Conservation (phyloP, 306 rosid genomes). For the Fragaria iinumae region DNA sequence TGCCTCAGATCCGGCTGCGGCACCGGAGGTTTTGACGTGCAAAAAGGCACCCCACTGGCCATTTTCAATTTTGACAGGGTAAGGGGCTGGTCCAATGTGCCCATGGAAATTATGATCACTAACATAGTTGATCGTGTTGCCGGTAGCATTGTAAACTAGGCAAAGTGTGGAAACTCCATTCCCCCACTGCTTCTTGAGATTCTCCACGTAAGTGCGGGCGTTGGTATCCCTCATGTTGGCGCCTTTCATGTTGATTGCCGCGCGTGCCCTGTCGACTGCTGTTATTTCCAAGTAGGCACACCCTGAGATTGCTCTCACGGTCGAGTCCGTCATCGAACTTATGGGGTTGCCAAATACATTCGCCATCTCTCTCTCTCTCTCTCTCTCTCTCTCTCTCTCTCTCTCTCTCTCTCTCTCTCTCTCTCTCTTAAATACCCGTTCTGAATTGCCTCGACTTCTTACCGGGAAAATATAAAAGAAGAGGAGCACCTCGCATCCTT, state of each 20-base stretch:
- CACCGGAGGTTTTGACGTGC: not conserved
- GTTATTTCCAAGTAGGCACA: not conserved
- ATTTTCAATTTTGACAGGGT: not conserved
- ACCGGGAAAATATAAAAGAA: too few species aligned
- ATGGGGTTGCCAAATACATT: not conserved
- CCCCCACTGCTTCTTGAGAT: slow-evolving; percentile 7
- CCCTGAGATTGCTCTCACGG: not conserved
- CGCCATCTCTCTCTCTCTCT: not conserved
- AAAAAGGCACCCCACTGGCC: slow-evolving; percentile 25
- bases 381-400: not conserved
- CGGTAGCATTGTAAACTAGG: slow-evolving; percentile 16
- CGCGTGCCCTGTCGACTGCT: not conserved
- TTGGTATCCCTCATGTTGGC: not conserved
- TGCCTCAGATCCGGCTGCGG: not conserved
- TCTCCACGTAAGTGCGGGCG: slow-evolving; percentile 12
- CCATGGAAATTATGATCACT: not conserved
- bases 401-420: not conserved
- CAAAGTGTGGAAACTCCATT: not conserved
- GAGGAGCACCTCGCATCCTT: too few species aligned
- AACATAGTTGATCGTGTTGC: not conserved
- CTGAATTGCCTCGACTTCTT: too few species aligned
- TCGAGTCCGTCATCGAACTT: not conserved
- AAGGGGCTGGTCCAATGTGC: not conserved
- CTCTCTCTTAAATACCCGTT: too few species aligned
- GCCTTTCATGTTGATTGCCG: not conserved